These are phyloP conservation scores for Tetracladium maxilliforme DNA, from an alignment of 2,329 filamentous ascomycete genomes.

Conservation along the genomic window DNA sequence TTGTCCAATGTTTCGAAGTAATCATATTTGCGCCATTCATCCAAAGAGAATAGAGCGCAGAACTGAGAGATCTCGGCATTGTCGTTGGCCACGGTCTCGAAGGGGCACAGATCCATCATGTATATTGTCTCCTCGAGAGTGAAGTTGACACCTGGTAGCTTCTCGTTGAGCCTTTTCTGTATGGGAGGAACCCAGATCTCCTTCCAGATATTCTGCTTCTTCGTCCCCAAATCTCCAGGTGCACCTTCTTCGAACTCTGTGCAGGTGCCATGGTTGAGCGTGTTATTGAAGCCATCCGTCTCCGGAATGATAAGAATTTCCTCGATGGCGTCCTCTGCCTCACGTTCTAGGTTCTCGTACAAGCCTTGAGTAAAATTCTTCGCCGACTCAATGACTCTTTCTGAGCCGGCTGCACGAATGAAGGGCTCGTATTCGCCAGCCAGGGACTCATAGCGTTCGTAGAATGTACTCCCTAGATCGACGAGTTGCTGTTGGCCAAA, in stretches of 20 bases:
- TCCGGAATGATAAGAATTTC: conserved; percentile 60
- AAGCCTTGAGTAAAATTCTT: conserved; percentile 65
- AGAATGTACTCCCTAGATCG: conserved; percentile 65
- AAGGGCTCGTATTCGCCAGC: conserved; percentile 47
- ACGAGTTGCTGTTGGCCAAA: conserved; percentile 59
- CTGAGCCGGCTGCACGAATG: conserved; percentile 53
- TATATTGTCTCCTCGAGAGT: conserved; percentile 45
- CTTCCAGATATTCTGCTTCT: conserved; percentile 41
- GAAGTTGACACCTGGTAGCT: conserved; percentile 54
- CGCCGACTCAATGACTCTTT: conserved; percentile 61
- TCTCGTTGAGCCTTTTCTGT: conserved; percentile 50
- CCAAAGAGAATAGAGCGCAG: conserved; percentile 57
- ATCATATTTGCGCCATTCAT: conserved; percentile 68
- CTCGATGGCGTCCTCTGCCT: too few species aligned
- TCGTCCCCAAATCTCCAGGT: conserved; percentile 27
- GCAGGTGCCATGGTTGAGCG: conserved; percentile 62
- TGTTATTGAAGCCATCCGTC: conserved; percentile 56
- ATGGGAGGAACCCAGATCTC: conserved; percentile 53
- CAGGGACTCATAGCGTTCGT: conserved; percentile 53
- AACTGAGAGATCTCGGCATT: conserved; percentile 48
- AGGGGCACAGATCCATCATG: conserved; percentile 84
- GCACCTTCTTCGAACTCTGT: conserved; percentile 50
- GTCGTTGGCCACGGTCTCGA: conserved; percentile 56
- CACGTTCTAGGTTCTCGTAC: conserved; percentile 32
- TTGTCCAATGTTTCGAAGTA: conserved; percentile 72